phyloP scores from a whole-genome alignment of 352 stramenopile genomes.

The Peronosclerospora sorghi region DNA sequence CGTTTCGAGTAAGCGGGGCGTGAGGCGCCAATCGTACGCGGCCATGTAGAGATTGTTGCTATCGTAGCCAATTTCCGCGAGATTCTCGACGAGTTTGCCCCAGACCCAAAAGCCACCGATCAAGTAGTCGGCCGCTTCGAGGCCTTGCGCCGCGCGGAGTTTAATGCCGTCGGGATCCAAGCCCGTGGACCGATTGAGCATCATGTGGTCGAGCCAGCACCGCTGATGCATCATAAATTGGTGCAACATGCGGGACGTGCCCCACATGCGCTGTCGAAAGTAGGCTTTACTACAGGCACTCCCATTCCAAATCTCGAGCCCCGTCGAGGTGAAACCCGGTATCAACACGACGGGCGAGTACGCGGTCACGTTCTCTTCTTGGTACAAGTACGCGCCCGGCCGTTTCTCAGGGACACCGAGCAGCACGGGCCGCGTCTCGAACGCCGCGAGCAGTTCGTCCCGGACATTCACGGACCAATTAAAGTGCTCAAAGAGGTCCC shows the following conservation, averaged over 20 bases:
- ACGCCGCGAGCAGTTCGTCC: conserved; percentile 49
- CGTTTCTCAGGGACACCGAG: conserved; percentile 27
- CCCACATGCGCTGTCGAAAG: conserved; percentile 92
- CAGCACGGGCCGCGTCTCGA: conserved; percentile 44
- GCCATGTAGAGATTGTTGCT: conserved; percentile 83
- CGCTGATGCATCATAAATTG: conserved; percentile 84
- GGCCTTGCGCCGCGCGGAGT: conserved; percentile 68
- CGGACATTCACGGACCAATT: conserved; percentile 60
- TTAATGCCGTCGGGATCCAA: conserved; percentile 82
- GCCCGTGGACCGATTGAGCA: conserved; percentile 83
- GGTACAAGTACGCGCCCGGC: conserved; percentile 33
- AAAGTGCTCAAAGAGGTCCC: conserved; percentile 49
- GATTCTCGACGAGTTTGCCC: conserved; percentile 85
- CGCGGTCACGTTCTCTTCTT: conserved; percentile 38
- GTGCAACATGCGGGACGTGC: conserved; percentile 79
- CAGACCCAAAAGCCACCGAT: conserved; percentile 93
- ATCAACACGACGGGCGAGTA: conserved; percentile 84
- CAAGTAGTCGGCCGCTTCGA: conserved; percentile 91
- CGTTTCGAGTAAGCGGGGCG: conserved; percentile 55
- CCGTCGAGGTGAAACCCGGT: conserved; percentile 89
- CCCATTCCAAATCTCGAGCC: conserved; percentile 91
- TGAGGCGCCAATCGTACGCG: conserved; percentile 80
- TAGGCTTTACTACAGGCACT: conserved; percentile 76
- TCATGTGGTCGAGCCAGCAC: conserved; percentile 90
- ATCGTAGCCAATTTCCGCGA: conserved; percentile 90